Conservation (phyloP, 805 yeast species). For the Deakozyma indianensis region DNA sequence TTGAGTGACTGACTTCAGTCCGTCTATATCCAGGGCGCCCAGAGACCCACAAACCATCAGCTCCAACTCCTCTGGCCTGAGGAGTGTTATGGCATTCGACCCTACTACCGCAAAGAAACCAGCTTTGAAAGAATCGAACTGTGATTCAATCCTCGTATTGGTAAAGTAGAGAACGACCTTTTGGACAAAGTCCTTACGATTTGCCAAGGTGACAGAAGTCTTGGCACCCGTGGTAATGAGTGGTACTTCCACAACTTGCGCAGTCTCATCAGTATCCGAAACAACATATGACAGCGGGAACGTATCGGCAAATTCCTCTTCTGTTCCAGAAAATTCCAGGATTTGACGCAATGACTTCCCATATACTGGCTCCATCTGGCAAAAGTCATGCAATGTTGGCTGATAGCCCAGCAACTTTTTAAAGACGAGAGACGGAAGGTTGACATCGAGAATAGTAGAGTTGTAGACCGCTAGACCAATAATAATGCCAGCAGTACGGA, state of each 20-base stretch:
- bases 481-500: slow-evolving; percentile 69
- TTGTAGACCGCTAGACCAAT: slow-evolving; percentile 85
- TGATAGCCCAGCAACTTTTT: slow-evolving; percentile 51
- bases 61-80: slow-evolving; percentile 72
- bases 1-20: slow-evolving; percentile 56
- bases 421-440: slow-evolving; percentile 62
- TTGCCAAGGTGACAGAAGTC: slow-evolving; percentile 40
- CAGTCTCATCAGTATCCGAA: slow-evolving; percentile 37
- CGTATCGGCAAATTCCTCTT: slow-evolving; percentile 30
- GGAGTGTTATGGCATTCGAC: slow-evolving; percentile 65
- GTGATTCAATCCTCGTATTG: slow-evolving; percentile 35
- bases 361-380: slow-evolving; percentile 53
- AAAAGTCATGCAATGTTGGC: slow-evolving; percentile 47
- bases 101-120: slow-evolving; percentile 73
- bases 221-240: slow-evolving; percentile 45
- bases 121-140: slow-evolving; percentile 41
- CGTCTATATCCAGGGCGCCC: slow-evolving; percentile 51
- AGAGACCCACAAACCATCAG: slow-evolving; percentile 63
- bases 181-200: slow-evolving; percentile 46
- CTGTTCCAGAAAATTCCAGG: slow-evolving; percentile 26
- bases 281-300: slow-evolving; percentile 53
- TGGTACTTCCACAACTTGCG: slow-evolving; percentile 29
- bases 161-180: slow-evolving; percentile 49
- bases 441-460: slow-evolving; percentile 70
- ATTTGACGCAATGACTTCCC: slow-evolving; percentile 37